phyloP scores from a whole-genome alignment of 305 asterid genomes.

The Stenogyne calaminthoides region DNA sequence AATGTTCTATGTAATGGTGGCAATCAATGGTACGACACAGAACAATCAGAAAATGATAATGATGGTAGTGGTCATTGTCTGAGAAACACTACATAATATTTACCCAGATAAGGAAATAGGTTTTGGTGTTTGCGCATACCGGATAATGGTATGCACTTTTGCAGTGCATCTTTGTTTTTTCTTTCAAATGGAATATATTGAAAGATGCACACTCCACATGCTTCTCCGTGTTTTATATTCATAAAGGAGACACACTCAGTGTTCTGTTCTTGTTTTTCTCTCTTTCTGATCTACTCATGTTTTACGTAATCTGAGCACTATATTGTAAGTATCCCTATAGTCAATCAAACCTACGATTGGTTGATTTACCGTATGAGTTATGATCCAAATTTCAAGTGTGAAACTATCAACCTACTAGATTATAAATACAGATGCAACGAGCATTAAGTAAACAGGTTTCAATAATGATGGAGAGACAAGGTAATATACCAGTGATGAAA shows the following conservation, averaged over 20 bases:
- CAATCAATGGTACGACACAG: neutral
- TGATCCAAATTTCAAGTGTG: neutral
- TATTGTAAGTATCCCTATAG: neutral
- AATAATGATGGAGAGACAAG: neutral
- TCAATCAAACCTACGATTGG: neutral
- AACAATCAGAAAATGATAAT: neutral
- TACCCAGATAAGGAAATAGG: neutral
- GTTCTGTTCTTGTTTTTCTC: neutral
- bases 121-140: neutral
- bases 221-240: neutral
- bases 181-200: neutral
- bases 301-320: neutral
- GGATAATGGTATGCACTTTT: neutral
- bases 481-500: neutral
- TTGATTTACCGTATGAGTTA: neutral
- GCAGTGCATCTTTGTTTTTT: neutral
- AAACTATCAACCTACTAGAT: neutral
- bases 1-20: neutral
- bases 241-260: neutral
- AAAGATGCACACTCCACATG: neutral
- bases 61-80: neutral
- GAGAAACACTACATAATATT: neutral
- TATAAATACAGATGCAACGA: neutral
- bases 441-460: neutral
- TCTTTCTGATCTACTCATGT: neutral